Evolutionary conservation across 2,329 filamentous ascomycete species (phyloP), one percentile per base, ranked within the genome.

Genomic region (Lecanicillium sp.): DNA sequence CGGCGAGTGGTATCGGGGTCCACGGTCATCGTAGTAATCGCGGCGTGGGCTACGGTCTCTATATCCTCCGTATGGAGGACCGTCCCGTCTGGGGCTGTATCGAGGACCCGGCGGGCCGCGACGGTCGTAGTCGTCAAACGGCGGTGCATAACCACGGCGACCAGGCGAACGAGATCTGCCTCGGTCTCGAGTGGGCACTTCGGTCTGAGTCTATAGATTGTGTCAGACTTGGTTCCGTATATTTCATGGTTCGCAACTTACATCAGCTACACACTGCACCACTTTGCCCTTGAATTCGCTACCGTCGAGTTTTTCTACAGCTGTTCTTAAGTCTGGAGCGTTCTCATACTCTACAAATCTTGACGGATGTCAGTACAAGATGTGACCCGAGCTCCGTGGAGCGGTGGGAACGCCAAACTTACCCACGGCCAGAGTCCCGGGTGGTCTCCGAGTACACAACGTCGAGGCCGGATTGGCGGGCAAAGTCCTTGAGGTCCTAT

Each of bases 401-500:
- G n/a, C n/a, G n/a, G n/a, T n/a, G n/a, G n/a, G n/a, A n/a, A n/a
- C n/a, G n/a, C n/a, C n/a, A n/a, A n/a, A n/a, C 84, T 66, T 66
- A 95, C 88, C 90, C 90, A 77, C 85, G 87, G 49, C 88, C 87
- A 61, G 84, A 84, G 60, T 94, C 89, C 56, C 90, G 88, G 54
- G 82, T 84, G 44, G 94, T 94, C 69, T 98, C 92, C 49, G 89
- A 96, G 64, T 95, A 98, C 56, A 98, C 92, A 49, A 98, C 92
- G 62, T 97, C 92, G 64, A 95, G 78, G 65, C 88, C 88, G 63
- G 90, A 94, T 65, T 94, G 87, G 60, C 92, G 88, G 46, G 92
- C 92, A 68, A 98, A 98, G 65, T 98, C 92, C 85, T 98, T 98
- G 39, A 98, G 81, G 67, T 98, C 92, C 92, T 98, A 88, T 69